phyloP scores from a whole-genome alignment of 805 yeast genomes.

The Teunomyces stri region DNA sequence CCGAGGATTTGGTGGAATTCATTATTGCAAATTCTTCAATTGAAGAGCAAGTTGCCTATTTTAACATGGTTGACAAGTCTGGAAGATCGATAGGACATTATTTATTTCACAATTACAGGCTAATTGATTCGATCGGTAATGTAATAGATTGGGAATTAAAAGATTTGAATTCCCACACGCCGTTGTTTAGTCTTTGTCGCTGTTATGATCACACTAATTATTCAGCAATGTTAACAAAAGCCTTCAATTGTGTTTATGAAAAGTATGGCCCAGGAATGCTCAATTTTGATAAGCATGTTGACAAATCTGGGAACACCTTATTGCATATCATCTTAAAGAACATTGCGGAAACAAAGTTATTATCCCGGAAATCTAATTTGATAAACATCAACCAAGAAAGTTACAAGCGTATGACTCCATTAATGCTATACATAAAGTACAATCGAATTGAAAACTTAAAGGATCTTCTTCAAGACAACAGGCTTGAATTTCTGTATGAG shows the following conservation, averaged over 20 bases:
- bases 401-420: slow-evolving; percentile 58
- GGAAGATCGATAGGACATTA: slow-evolving; percentile 73
- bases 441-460: slow-evolving; percentile 60
- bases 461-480: slow-evolving; percentile 45
- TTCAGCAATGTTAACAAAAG: slow-evolving; percentile 42
- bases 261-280: slow-evolving; percentile 43
- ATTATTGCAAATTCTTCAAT: slow-evolving; percentile 41
- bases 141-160: slow-evolving; percentile 65
- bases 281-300: slow-evolving; percentile 63
- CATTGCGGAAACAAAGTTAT: slow-evolving; percentile 31
- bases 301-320: slow-evolving; percentile 69
- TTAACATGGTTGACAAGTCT: slow-evolving; percentile 49
- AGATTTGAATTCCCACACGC: slow-evolving; percentile 72
- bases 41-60: slow-evolving; percentile 48
- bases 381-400: slow-evolving; percentile 59
- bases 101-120: slow-evolving; percentile 52
- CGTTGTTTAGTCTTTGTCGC: slow-evolving; percentile 70
- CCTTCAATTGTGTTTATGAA: slow-evolving; percentile 42
- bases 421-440: slow-evolving; percentile 68
- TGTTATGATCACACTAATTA: slow-evolving; percentile 78
- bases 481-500: slow-evolving; percentile 39
- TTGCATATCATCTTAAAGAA: slow-evolving; percentile 66
- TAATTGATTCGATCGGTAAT: slow-evolving; percentile 54
- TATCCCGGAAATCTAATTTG: slow-evolving; percentile 25
- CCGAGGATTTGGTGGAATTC: slow-evolving; percentile 42